phyloP scores from a whole-genome alignment of 768 basidiomycete species.

The Tulasnella sp. region DNA sequence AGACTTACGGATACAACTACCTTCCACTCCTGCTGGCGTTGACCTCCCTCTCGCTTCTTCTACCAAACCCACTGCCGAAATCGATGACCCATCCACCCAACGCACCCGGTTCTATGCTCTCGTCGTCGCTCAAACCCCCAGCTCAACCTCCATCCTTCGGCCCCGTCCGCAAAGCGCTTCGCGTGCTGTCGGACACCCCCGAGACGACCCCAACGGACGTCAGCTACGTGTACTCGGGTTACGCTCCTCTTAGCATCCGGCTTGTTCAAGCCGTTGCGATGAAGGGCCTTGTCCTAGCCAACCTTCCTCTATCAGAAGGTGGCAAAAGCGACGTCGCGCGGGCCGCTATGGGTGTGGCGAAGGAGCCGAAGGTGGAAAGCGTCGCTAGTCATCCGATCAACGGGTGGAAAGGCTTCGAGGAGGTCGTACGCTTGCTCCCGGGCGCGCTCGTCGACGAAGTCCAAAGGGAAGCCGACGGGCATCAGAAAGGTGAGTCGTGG shows the following conservation, averaged over 20 bases:
- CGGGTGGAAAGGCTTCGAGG: slow-evolving; percentile 98
- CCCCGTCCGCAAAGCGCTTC: slow-evolving; percentile 65
- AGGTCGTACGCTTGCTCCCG: slow-evolving; percentile 67
- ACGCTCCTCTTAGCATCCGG: slow-evolving; percentile 85
- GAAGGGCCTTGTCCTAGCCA: slow-evolving; percentile 66
- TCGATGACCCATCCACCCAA: slow-evolving; percentile 27
- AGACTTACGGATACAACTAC: slow-evolving; percentile 54
- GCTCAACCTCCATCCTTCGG: slow-evolving; percentile 41
- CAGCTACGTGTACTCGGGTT: slow-evolving; percentile 92
- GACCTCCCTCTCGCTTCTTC: slow-evolving; percentile 31
- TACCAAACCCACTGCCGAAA: slow-evolving; percentile 53
- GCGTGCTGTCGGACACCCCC: slow-evolving; percentile 82
- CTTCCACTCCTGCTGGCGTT: slow-evolving; percentile 32
- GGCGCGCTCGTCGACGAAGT: slow-evolving; percentile 76
- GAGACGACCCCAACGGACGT: slow-evolving; percentile 70
- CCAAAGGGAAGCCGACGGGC: slow-evolving; percentile 22
- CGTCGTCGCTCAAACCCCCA: slow-evolving; percentile 1
- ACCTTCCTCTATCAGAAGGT: slow-evolving; percentile 3
- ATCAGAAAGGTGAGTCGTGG: slow-evolving; percentile 1
- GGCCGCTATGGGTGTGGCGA: not conserved
- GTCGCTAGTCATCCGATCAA: slow-evolving; percentile 83
- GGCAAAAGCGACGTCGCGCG: not conserved
- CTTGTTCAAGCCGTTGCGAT: slow-evolving; percentile 89
- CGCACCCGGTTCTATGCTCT: slow-evolving; percentile 40
- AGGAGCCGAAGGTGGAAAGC: slow-evolving; percentile 28